phyloP scores from a whole-genome alignment of 805 yeast species.

The Wilhelminamyces savonicus region DNA sequence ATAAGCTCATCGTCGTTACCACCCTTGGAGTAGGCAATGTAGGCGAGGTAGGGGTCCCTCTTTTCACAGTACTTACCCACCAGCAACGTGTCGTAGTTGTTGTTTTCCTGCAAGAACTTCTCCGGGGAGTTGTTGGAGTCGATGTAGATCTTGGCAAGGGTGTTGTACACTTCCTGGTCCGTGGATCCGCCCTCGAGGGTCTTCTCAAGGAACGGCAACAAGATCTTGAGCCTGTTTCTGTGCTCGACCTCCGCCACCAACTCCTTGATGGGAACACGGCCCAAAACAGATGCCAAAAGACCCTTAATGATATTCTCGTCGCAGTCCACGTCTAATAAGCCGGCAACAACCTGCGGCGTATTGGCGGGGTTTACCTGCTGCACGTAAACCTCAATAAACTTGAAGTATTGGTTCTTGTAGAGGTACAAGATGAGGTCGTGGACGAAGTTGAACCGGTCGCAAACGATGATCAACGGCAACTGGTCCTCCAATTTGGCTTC shows the following conservation, averaged over 20 bases:
- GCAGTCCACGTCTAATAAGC: constrained; percentile 93
- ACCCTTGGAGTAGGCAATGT: constrained; percentile 96
- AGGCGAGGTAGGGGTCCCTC: constrained; percentile 97
- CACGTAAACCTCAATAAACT: constrained; percentile 95
- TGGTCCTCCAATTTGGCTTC: constrained; percentile 93
- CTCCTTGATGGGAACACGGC: constrained; percentile 88
- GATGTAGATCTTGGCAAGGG: constrained; percentile 95
- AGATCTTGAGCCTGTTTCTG: constrained; percentile 86
- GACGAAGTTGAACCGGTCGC: constrained; percentile 85
- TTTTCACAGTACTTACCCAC: constrained; percentile 98
- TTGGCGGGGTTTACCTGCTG: constrained; percentile 95
- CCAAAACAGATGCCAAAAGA: constrained; percentile 76
- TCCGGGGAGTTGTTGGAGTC: constrained; percentile 98
- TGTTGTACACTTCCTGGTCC: constrained; percentile 89
- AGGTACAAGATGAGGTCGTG: constrained; percentile 91
- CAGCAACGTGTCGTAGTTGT: constrained; percentile 82
- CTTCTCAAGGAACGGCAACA: constrained; percentile 89
- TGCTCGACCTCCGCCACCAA: constrained; percentile 93
- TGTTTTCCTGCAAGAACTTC: constrained; percentile 88
- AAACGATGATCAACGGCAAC: constrained; percentile 91
- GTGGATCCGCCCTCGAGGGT: constrained; percentile 77
- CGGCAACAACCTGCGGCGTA: constrained; percentile 96
- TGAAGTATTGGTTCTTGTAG: constrained; percentile 93
- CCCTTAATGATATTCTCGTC: constrained; percentile 83
- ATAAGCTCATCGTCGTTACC: constrained; percentile 84